A percentile compares a stretch with the other conserved stretches of the same genome.
These are phyloP conservation scores for Isatis lusitanica DNA, from an alignment of 441 rosid genomes.

Conservation along the genomic window DNA sequence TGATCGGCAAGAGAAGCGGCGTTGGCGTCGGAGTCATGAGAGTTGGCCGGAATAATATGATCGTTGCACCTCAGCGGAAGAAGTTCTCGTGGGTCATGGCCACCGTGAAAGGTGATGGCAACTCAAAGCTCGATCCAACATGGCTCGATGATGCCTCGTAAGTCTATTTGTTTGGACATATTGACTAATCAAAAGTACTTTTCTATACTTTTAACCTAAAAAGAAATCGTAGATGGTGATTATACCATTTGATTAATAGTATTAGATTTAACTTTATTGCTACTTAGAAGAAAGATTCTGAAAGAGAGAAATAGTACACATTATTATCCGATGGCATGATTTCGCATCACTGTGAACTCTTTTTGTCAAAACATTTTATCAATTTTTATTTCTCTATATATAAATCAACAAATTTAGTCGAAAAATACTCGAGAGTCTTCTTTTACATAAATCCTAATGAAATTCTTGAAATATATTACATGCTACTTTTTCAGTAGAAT, in stretches of 20 bases:
- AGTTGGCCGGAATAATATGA: conserved; percentile 23
- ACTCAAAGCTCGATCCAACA: conserved; percentile 28
- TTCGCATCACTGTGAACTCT: not conserved
- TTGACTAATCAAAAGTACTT: not conserved
- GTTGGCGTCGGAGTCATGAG: not conserved
- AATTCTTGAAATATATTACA: not conserved
- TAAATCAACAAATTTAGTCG: not conserved
- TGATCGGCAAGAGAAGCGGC: conserved; percentile 4
- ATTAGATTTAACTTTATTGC: not conserved
- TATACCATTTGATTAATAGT: not conserved
- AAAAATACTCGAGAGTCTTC: not conserved
- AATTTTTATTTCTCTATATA: not conserved
- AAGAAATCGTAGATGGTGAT: not conserved
- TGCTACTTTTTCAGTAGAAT: not conserved
- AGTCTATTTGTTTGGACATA: conserved; percentile 8
- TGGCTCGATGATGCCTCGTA: conserved; percentile 39
- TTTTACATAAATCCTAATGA: not conserved
- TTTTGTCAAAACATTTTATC: not conserved
- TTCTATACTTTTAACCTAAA: too few species aligned
- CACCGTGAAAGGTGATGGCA: conserved; percentile 22
- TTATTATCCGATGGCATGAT: not conserved
- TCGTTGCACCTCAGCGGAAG: conserved; percentile 22
- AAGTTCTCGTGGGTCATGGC: conserved; percentile 6
- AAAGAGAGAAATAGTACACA: not conserved
- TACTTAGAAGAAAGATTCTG: not conserved